Conservation (phyloP, 352 stramenopile genomes). For the Globisporangium nagaii region DNA sequence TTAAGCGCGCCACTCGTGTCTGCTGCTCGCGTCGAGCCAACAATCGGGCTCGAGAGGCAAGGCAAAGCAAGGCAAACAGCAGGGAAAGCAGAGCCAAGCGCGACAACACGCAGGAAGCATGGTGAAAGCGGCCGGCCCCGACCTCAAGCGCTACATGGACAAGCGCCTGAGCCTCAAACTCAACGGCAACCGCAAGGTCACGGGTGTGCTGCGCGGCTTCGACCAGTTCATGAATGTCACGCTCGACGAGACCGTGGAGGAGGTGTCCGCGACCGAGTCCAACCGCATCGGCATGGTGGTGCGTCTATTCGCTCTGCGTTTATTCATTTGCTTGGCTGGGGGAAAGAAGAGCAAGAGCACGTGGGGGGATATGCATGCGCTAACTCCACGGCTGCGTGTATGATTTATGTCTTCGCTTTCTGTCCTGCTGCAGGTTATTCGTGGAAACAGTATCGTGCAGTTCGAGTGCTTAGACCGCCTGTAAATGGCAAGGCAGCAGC, state of each 20-base stretch:
- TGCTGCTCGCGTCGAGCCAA: background rate
- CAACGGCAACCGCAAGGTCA: conserved; percentile 94
- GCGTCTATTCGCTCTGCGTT: conserved; percentile 15
- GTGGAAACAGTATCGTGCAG: conserved; percentile 88
- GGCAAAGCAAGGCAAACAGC: background rate
- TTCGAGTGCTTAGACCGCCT: conserved; percentile 85
- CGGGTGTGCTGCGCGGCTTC: conserved; percentile 91
- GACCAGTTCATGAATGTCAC: conserved; percentile 98
- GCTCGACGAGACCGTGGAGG: conserved; percentile 90
- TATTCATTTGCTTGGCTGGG: no score
- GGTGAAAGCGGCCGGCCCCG: conserved; percentile 74
- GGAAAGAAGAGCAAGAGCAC: background rate
- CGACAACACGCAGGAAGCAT: conserved; percentile 26
- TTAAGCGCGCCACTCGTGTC: background rate
- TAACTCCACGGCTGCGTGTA: background rate
- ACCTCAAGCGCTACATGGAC: conserved; percentile 93
- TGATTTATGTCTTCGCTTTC: background rate
- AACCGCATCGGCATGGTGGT: conserved; percentile 93
- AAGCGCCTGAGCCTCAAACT: conserved; percentile 93
- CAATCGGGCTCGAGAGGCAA: background rate
- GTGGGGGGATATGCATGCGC: background rate
- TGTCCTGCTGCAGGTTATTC: conserved; percentile 55
- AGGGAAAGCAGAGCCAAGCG: conserved; percentile 1
- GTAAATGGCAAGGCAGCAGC: conserved; percentile 20
- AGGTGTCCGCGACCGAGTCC: conserved; percentile 80